phyloP scores from a whole-genome alignment of 441 rosid genomes.

The Jatropha podagrica region DNA sequence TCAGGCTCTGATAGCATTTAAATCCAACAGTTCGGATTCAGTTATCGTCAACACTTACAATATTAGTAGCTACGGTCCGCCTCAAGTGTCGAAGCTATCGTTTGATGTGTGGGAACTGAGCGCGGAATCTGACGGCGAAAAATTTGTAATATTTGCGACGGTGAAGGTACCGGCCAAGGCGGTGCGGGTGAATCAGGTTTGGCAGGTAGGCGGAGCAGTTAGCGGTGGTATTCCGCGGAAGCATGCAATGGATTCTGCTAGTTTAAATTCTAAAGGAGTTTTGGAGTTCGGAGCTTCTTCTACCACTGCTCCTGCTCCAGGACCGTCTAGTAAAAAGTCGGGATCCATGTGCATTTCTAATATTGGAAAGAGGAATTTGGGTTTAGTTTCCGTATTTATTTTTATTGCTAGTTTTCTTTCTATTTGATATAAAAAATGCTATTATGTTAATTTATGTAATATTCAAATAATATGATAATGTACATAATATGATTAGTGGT shows the following conservation, averaged over 20 bases:
- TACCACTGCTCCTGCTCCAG: not conserved
- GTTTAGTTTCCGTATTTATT: not conserved
- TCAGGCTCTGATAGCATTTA: slow-evolving; percentile 59
- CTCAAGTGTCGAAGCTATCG: slow-evolving; percentile 31
- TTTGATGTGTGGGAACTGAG: slow-evolving; percentile 48
- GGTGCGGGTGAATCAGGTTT: slow-evolving; percentile 54
- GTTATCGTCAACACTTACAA: slow-evolving; percentile 40
- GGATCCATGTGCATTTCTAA: not conserved
- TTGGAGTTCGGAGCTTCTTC: slow-evolving; percentile 37
- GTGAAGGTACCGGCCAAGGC: slow-evolving; percentile 47
- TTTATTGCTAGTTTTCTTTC: not conserved
- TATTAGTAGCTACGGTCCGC: slow-evolving; percentile 28
- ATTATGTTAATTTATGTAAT: too few relatives aligned
- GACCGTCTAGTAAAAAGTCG: not conserved
- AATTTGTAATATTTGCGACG: slow-evolving; percentile 38
- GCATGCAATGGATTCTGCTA: slow-evolving; percentile 35
- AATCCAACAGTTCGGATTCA: slow-evolving; percentile 25
- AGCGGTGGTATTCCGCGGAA: slow-evolving; percentile 25
- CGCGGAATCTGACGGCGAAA: slow-evolving; percentile 29
- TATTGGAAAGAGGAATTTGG: not conserved
- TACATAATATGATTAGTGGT: too few relatives aligned
- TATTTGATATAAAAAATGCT: not conserved
- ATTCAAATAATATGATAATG: too few relatives aligned
- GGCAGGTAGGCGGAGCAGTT: slow-evolving; percentile 65
- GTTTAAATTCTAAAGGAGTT: slow-evolving; percentile 34